phyloP scores from a whole-genome alignment of 2,329 filamentous ascomycete genomes.

The Aspergillus nomiae region DNA sequence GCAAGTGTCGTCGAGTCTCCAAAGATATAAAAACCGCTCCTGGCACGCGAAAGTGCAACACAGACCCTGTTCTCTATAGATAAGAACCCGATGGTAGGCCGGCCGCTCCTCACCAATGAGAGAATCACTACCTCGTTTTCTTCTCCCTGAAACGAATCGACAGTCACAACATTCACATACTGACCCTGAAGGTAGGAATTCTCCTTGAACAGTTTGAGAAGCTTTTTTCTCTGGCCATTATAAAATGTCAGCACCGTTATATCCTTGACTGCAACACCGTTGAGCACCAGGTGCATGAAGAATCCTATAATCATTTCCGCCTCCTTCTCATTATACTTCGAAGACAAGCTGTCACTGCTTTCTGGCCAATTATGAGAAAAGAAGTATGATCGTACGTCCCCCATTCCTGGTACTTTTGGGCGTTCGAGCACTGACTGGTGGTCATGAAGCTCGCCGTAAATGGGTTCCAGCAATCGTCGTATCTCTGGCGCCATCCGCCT shows the following conservation, averaged over 20 bases:
- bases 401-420: slow-evolving; percentile 64
- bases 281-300: slow-evolving; percentile 70
- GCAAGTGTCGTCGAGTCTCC: slow-evolving; percentile 67
- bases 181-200: slow-evolving; percentile 48
- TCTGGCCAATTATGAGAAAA: slow-evolving; percentile 69
- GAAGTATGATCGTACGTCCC: slow-evolving; percentile 60
- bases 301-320: slow-evolving; percentile 76
- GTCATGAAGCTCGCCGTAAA: slow-evolving; percentile 63
- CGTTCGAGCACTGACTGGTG: slow-evolving; percentile 59
- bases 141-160: slow-evolving; percentile 89
- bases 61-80: slow-evolving; percentile 64
- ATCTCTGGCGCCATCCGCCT: slow-evolving; percentile 73
- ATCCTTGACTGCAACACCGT: slow-evolving; percentile 59
- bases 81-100: slow-evolving; percentile 70
- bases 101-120: slow-evolving; percentile 75
- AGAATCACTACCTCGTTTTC: slow-evolving; percentile 83
- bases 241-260: slow-evolving; percentile 89
- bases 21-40: slow-evolving; percentile 80
- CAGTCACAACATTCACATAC: slow-evolving; percentile 68
- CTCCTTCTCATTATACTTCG: slow-evolving; percentile 70
- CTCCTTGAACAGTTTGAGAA: slow-evolving; percentile 53
- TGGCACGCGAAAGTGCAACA: slow-evolving; percentile 69
- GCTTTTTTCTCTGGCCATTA: slow-evolving; percentile 73
- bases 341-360: slow-evolving; percentile 62
- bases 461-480: slow-evolving; percentile 60